These are phyloP conservation scores for Podospora pseudoanserina DNA, from an alignment of 495 filamentous ascomycete species.

Conservation along the genomic window DNA sequence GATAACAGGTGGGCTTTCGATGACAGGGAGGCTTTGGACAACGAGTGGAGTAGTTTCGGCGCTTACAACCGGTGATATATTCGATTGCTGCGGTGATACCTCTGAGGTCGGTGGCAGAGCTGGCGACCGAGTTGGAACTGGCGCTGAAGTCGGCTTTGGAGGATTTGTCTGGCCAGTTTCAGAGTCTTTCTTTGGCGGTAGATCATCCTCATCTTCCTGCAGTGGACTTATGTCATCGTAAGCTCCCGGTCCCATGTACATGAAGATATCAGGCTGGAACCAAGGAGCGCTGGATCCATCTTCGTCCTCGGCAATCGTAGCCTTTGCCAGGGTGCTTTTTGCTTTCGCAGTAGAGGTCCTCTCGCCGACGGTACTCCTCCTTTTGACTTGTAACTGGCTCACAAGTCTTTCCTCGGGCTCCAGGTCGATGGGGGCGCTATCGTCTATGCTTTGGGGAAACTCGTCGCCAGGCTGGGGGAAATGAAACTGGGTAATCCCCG, in stretches of 20 bases:
- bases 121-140: not conserved
- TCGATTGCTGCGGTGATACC: not conserved
- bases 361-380: conserved; percentile 24
- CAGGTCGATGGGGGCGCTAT: conserved; percentile 32
- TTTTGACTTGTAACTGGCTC: conserved; percentile 35
- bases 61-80: conserved; percentile 24
- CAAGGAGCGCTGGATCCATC: conserved; percentile 29
- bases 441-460: conserved; percentile 44
- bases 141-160: not conserved
- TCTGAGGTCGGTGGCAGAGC: not conserved
- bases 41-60: conserved; percentile 24
- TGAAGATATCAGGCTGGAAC: conserved; percentile 42
- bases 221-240: conserved; percentile 37
- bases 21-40: conserved; percentile 7
- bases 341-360: conserved; percentile 10
- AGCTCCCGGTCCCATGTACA: conserved; percentile 40
- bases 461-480: conserved; percentile 50
- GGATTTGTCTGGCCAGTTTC: conserved; percentile 5
- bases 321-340: conserved; percentile 15
- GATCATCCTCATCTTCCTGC: conserved; percentile 31
- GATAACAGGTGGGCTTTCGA: conserved; percentile 3
- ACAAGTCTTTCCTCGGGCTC: conserved; percentile 37
- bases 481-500: conserved; percentile 45
- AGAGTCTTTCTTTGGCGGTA: not conserved
- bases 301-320: conserved; percentile 17